Conservation (phyloP, 805 yeast species). For the Candida endomychidarum region DNA sequence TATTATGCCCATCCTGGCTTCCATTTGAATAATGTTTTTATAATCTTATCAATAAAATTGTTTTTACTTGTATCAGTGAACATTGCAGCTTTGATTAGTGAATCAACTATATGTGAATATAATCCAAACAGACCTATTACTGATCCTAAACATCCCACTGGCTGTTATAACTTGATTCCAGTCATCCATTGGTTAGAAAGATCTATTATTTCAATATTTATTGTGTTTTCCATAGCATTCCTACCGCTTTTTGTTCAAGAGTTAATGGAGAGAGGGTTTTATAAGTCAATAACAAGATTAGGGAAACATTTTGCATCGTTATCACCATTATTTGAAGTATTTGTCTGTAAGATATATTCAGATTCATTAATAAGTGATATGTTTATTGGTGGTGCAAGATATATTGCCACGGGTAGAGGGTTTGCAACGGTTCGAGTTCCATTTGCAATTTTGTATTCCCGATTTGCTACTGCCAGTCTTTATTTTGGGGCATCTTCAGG, state of each 20-base stretch:
- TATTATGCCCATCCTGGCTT: conserved; percentile 87
- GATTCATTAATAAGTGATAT: conserved; percentile 69
- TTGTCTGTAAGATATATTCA: conserved; percentile 77
- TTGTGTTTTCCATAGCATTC: conserved; percentile 78
- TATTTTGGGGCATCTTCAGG: conserved; percentile 60
- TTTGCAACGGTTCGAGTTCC: conserved; percentile 81
- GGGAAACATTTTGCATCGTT: conserved; percentile 65
- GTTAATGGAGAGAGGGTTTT: conserved; percentile 76
- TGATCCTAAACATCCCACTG: conserved; percentile 62
- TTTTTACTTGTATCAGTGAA: conserved; percentile 71
- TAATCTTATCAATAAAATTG: conserved; percentile 70
- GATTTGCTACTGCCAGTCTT: conserved; percentile 68
- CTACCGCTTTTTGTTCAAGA: conserved; percentile 79
- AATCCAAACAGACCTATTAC: conserved; percentile 65
- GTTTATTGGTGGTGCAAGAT: conserved; percentile 83
- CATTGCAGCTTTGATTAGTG: conserved; percentile 71
- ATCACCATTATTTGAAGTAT: conserved; percentile 81
- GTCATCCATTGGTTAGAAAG: conserved; percentile 81
- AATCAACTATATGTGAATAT: conserved; percentile 66
- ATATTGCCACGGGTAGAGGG: conserved; percentile 84
- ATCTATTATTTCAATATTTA: conserved; percentile 76
- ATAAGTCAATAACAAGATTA: conserved; percentile 72
- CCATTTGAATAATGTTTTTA: conserved; percentile 78
- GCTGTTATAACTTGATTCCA: conserved; percentile 73
- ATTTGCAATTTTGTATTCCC: conserved; percentile 68